phyloP scores from a whole-genome alignment of 2,329 filamentous ascomycete species.

The Scedosporium aurantiacum region DNA sequence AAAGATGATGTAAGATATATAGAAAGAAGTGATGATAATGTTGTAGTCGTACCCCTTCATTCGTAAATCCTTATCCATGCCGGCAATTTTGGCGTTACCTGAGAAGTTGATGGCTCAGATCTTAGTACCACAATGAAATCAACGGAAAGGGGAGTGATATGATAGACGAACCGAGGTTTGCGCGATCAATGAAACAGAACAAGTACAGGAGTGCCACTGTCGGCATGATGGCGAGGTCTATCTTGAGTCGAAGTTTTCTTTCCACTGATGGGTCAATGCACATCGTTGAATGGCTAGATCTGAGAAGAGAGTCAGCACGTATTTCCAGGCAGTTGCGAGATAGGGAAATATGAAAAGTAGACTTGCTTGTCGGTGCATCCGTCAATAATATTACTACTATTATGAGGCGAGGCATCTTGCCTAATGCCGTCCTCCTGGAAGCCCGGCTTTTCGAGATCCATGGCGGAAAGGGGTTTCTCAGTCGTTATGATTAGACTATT shows the following conservation, averaged over 20 bases:
- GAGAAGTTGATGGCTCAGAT: conserved; percentile 50
- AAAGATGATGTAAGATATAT: conserved; percentile 62
- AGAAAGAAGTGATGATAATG: conserved; percentile 55
- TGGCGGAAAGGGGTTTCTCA: too few species aligned
- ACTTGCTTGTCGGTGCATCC: too few species aligned
- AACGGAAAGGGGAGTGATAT: not conserved
- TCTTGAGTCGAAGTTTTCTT: conserved; percentile 46
- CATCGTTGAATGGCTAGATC: conserved; percentile 27
- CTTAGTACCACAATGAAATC: conserved; percentile 59
- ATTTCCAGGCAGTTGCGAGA: too few species aligned
- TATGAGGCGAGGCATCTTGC: too few species aligned
- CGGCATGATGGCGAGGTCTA: conserved; percentile 55
- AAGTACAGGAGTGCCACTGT: conserved; percentile 57
- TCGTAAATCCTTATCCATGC: conserved; percentile 49
- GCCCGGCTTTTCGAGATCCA: too few species aligned
- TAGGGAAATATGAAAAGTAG: too few species aligned
- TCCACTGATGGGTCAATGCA: conserved; percentile 47
- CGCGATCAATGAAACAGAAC: conserved; percentile 66
- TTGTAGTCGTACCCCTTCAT: conserved; percentile 59
- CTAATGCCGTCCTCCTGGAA: too few species aligned
- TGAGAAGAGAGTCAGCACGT: not conserved
- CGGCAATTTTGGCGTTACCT: conserved; percentile 60
- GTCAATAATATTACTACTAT: too few species aligned
- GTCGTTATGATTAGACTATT: too few species aligned
- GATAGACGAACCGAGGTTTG: conserved; percentile 51